phyloP scores from a whole-genome alignment of 177 flowering plant genomes.

The Telopea speciosissima region DNA sequence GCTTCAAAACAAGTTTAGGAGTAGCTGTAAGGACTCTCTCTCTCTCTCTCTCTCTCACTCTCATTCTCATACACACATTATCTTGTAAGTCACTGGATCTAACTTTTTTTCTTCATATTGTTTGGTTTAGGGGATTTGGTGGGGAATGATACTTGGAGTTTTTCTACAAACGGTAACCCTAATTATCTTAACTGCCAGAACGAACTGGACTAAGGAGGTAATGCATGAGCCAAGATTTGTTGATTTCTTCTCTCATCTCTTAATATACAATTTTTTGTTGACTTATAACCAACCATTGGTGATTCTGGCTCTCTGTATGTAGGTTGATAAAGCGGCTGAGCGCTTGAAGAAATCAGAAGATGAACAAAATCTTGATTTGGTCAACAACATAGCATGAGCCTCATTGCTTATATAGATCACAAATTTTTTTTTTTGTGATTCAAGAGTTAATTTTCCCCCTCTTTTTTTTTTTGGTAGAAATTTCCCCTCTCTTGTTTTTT shows the following conservation, averaged over 20 bases:
- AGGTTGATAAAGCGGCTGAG: slow-evolving; percentile 51
- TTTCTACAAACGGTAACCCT: slow-evolving; percentile 47
- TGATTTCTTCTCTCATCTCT: neutral
- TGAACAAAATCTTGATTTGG: slow-evolving; percentile 19
- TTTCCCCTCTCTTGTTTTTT: no score
- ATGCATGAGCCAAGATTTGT: neutral
- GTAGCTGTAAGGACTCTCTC: slow-evolving; percentile 39
- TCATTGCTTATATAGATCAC: no score
- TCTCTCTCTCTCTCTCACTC: slow-evolving; percentile 3
- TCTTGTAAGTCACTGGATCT: no score
- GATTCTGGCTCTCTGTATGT: neutral
- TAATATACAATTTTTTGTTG: neutral
- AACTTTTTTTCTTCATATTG: neutral
- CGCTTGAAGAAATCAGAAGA: slow-evolving; percentile 39
- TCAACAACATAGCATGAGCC: neutral
- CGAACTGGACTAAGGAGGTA: slow-evolving; percentile 64
- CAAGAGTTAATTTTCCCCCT: no score
- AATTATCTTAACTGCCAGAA: slow-evolving; percentile 51
- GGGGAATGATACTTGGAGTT: slow-evolving; percentile 75
- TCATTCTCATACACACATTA: no score
- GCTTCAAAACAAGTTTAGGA: slow-evolving; percentile 59
- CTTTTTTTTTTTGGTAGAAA: no score
- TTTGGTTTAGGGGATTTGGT: slow-evolving; percentile 63
- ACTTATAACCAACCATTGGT: neutral
- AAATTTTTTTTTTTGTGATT: no score